A percentile compares a stretch with the other conserved stretches of the same genome.
phyloP scores from a whole-genome alignment of 306 rosid genomes.

The Citrullus colocynthis region DNA sequence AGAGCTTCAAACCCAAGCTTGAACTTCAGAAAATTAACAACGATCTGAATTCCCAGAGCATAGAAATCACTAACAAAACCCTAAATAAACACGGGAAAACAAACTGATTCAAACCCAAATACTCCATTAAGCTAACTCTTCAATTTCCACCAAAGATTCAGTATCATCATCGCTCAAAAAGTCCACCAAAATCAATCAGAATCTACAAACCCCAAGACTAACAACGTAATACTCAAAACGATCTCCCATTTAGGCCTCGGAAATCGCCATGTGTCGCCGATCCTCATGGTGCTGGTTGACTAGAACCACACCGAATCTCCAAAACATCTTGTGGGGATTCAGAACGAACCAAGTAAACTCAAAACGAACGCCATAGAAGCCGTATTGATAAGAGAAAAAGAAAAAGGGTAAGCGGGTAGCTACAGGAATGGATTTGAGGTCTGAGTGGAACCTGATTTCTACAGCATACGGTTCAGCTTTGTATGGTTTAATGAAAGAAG shows the following conservation, averaged over 20 bases:
- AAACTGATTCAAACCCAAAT: background rate
- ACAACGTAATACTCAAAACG: background rate
- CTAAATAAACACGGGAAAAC: background rate
- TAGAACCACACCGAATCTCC: conserved; percentile 12
- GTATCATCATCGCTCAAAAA: background rate
- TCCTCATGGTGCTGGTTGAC: conserved; percentile 26
- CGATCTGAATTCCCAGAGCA: conserved; percentile 28
- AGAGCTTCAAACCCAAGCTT: conserved; percentile 24
- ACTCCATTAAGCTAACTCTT: conserved; percentile 15
- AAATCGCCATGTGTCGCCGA: conserved; percentile 18
- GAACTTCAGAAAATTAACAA: conserved; percentile 15
- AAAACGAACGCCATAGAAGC: conserved; percentile 4
- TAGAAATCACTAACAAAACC: background rate
- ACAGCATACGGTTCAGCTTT: conserved; percentile 2
- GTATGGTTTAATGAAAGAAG: background rate
- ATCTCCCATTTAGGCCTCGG: conserved; percentile 20
- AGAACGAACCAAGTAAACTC: background rate
- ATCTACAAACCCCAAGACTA: background rate
- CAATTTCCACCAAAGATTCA: background rate
- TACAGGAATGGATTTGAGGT: background rate
- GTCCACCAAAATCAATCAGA: background rate
- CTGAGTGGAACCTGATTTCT: background rate
- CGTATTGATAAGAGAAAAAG: background rate
- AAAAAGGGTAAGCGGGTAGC: background rate
- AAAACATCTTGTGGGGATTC: conserved; percentile 21